phyloP scores from a whole-genome alignment of 164 flowering plant species.

The Nelumbo lutea region DNA sequence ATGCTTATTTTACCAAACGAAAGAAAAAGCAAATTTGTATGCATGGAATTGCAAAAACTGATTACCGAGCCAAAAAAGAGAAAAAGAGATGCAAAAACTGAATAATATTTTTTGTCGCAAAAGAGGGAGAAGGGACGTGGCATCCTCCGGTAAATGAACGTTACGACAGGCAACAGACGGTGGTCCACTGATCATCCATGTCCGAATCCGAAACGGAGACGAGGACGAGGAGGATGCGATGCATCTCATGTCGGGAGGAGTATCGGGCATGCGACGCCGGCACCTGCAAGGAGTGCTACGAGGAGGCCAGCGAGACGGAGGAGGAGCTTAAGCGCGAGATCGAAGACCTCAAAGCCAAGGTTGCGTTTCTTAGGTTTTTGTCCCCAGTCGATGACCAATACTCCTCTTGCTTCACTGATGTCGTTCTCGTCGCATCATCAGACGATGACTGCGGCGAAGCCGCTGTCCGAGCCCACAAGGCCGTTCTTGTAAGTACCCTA shows the following conservation, averaged over 20 bases:
- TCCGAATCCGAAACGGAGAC: slow-evolving; percentile 4
- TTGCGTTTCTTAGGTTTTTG: slow-evolving; percentile 48
- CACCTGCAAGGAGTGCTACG: slow-evolving; percentile 92
- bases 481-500: slow-evolving; percentile 52
- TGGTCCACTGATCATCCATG: background rate
- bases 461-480: slow-evolving; percentile 66
- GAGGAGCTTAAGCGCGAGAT: slow-evolving; percentile 86
- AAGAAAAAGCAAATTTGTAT: no score
- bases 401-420: slow-evolving; percentile 43
- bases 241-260: slow-evolving; percentile 74
- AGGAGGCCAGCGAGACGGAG: slow-evolving; percentile 90
- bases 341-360: slow-evolving; percentile 76
- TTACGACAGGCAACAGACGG: background rate
- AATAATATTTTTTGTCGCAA: no score
- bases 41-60: no score
- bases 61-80: no score
- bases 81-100: no score
- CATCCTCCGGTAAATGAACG: no score
- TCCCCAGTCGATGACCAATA: slow-evolving; percentile 32
- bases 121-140: no score
- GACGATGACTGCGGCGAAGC: slow-evolving; percentile 21
- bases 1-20: no score
- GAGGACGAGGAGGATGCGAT: slow-evolving; percentile 29
- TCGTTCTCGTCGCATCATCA: slow-evolving; percentile 55
- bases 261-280: slow-evolving; percentile 61